These are phyloP conservation scores for Crithidia expoeki DNA, from an alignment of 208 protist genomes.

Conservation along the genomic window DNA sequence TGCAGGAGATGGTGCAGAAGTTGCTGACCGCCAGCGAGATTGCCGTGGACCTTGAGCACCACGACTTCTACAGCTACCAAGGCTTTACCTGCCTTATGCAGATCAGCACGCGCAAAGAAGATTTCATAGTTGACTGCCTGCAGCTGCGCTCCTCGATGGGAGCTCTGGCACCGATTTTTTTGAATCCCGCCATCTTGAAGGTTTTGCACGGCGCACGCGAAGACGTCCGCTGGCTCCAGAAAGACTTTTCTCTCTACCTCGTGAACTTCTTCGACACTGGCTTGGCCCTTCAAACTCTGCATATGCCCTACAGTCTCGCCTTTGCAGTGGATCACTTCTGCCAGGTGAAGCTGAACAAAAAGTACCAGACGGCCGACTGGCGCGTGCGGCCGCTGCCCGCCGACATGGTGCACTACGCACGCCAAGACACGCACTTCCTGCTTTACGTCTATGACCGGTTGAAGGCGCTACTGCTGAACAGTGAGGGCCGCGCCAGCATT, in stretches of 20 bases:
- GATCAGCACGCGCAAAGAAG: conserved; percentile 94
- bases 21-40: conserved; percentile 79
- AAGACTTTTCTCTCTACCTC: conserved; percentile 98
- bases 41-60: conserved; percentile 96
- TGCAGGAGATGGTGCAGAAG: conserved; percentile 52
- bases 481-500: conserved; percentile 69
- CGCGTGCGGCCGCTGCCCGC: conserved; percentile 95
- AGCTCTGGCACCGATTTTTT: conserved; percentile 88
- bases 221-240: conserved; percentile 98
- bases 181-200: conserved; percentile 94
- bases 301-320: conserved; percentile 91
- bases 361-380: conserved; percentile 99
- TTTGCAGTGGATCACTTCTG: conserved; percentile 95
- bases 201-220: conserved; percentile 97
- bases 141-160: conserved; percentile 91
- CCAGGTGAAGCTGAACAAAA: conserved; percentile 95
- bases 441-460: conserved; percentile 96
- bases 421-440: conserved; percentile 98
- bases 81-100: conserved; percentile 99
- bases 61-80: conserved; percentile 95
- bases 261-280: conserved; percentile 99
- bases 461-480: conserved; percentile 77
- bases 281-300: conserved; percentile 94
- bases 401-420: conserved; percentile 97
- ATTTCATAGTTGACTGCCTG: conserved; percentile 98